Evolutionary conservation across 192 early-diverging fungal genomes (phyloP).

Genomic region (Backusella liffmaniae): DNA sequence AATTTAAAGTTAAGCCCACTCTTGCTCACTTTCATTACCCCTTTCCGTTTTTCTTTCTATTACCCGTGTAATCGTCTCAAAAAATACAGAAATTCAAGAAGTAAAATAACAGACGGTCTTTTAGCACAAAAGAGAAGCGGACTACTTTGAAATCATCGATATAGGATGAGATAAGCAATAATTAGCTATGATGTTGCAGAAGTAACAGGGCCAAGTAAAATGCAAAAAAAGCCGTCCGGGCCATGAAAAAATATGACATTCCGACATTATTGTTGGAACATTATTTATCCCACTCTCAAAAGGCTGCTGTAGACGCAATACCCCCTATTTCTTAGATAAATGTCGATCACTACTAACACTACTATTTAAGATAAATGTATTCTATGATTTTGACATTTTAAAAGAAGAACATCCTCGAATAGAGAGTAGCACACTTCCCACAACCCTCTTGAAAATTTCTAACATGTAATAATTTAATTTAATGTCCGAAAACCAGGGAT

Average conservation of each 20-base stretch:
- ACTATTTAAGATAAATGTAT: background rate
- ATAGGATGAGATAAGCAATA: conserved; percentile 21
- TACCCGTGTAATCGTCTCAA: background rate
- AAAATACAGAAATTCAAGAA: background rate
- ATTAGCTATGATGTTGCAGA: background rate
- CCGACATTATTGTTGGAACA: conserved; percentile 12
- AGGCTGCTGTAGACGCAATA: background rate
- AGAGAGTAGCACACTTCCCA: background rate
- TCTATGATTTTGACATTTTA: background rate
- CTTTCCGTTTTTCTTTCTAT: background rate
- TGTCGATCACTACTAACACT: background rate
- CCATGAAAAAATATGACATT: conserved; percentile 19
- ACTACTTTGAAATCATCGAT: background rate
- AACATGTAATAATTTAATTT: background rate
- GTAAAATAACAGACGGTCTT: background rate
- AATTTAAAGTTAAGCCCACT: background rate
- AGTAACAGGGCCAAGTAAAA: conserved; percentile 34
- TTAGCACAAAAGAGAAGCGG: background rate
- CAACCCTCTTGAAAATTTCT: background rate
- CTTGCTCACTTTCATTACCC: background rate
- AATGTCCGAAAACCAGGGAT: background rate
- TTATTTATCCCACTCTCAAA: conserved; percentile 14
- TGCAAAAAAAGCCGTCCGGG: conserved; percentile 26
- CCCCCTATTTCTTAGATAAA: background rate
- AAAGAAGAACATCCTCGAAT: background rate